phyloP scores from a whole-genome alignment of 2,329 filamentous ascomycete species.

The Rutstroemia sp. region DNA sequence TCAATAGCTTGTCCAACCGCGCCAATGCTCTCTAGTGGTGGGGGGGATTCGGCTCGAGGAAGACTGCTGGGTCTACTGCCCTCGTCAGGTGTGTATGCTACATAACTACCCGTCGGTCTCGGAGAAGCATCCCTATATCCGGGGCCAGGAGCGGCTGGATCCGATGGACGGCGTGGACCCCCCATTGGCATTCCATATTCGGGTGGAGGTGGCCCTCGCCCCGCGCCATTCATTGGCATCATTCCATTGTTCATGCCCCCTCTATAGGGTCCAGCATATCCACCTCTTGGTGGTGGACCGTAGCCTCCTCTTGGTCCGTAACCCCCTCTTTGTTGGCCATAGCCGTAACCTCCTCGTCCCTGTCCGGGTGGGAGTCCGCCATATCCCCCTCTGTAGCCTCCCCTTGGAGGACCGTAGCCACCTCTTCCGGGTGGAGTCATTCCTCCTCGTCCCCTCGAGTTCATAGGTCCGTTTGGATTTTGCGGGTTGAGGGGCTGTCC shows the following conservation, averaged over 20 bases:
- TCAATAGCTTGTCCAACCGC: slow-evolving; percentile 62
- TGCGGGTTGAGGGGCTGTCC: slow-evolving; percentile 41
- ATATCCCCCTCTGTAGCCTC: slow-evolving; percentile 36
- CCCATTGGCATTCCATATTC: slow-evolving; percentile 21
- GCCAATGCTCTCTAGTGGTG: slow-evolving; percentile 45
- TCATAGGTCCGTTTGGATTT: slow-evolving; percentile 25
- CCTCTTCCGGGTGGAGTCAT: slow-evolving; percentile 20
- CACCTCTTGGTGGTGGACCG: slow-evolving; percentile 22
- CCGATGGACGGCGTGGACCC: slow-evolving; percentile 19
- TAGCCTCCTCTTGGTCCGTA: slow-evolving; percentile 27
- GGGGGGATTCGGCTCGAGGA: slow-evolving; percentile 56
- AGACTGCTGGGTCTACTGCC: slow-evolving; percentile 31
- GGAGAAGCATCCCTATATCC: slow-evolving; percentile 14
- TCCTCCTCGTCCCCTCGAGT: slow-evolving; percentile 24
- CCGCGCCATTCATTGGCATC: slow-evolving; percentile 35
- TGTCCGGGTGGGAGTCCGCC: slow-evolving; percentile 11
- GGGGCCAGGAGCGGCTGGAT: slow-evolving; percentile 6
- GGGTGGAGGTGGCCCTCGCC: slow-evolving; percentile 34
- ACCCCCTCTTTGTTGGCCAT: slow-evolving; percentile 34
- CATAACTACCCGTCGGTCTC: slow-evolving; percentile 15
- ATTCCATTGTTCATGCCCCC: slow-evolving; percentile 33
- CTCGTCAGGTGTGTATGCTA: slow-evolving; percentile 21
- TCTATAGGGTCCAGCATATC: slow-evolving; percentile 7
- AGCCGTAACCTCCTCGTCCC: slow-evolving; percentile 44
- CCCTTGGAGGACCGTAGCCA: slow-evolving; percentile 33